Conservation (phyloP, 1,284 basidiomycete species). For the Schizopora paradoxa region DNA sequence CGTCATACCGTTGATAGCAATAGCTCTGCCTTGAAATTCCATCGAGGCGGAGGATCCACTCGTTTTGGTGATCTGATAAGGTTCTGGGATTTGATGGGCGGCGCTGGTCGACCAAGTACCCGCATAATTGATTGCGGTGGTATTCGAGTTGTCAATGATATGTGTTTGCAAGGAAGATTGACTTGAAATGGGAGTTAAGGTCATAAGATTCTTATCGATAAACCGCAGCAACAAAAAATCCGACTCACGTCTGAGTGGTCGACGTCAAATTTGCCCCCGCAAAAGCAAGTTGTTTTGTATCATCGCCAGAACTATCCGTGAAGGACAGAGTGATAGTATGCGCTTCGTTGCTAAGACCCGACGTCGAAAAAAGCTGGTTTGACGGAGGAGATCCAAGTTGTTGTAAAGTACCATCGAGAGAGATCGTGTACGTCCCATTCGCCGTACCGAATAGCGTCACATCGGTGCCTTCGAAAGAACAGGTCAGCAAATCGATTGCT, state of each 20-base stretch:
- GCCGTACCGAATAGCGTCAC: conserved; percentile 25
- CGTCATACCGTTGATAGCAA: conserved; percentile 6
- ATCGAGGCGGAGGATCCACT: conserved; percentile 1
- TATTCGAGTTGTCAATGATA: conserved; percentile 6
- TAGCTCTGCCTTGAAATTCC: conserved; percentile 9
- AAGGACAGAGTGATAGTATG: conserved; percentile 7
- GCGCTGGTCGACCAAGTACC: conserved; percentile 1
- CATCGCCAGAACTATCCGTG: neutral
- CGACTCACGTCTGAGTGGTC: conserved; percentile 5
- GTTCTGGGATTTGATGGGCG: conserved; percentile 1
- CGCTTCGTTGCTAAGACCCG: neutral
- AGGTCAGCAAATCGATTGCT: neutral
- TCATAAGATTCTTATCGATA: neutral
- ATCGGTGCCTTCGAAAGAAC: conserved; percentile 23
- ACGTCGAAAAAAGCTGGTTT: neutral
- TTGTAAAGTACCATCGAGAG: conserved; percentile 23
- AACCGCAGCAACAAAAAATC: no score
- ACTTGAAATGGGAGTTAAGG: neutral
- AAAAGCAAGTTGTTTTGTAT: neutral
- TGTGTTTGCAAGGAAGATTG: neutral
- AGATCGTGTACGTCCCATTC: conserved; percentile 27
- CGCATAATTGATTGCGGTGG: conserved; percentile 1
- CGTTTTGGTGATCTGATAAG: conserved; percentile 1
- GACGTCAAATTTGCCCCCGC: conserved; percentile 1
- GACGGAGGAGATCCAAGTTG: neutral